Percentiles rank a stretch among this genome's conserved stretches.
phyloP scores from a whole-genome alignment of 305 asterid species.

The Rubia tinctorum region DNA sequence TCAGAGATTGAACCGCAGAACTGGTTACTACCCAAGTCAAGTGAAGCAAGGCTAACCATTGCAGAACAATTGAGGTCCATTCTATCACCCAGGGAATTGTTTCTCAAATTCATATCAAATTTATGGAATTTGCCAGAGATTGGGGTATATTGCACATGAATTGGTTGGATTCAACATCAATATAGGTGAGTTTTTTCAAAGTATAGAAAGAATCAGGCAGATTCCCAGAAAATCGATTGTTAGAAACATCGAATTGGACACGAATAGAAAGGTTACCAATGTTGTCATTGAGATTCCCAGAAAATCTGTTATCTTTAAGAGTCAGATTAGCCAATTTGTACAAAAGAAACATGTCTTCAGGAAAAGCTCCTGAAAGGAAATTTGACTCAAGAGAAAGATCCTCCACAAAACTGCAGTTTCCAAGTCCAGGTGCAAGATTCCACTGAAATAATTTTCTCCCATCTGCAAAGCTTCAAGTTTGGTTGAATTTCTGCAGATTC shows the following conservation, averaged over 20 bases:
- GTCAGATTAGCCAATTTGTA: background rate
- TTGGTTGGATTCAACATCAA: constrained; percentile 1
- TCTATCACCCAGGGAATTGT: background rate
- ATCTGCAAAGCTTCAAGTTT: background rate
- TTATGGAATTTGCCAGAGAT: background rate
- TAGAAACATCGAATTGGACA: constrained; percentile 6
- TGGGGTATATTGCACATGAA: background rate
- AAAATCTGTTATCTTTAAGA: background rate
- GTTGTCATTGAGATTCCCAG: constrained; percentile 9
- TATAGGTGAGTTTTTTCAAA: background rate
- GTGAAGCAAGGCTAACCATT: constrained; percentile 1
- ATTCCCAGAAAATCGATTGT: background rate
- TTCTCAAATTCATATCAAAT: background rate
- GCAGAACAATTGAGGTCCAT: background rate
- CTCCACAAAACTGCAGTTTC: constrained; percentile 2
- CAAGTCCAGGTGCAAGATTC: constrained; percentile 5
- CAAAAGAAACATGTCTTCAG: constrained; percentile 6
- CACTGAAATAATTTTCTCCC: constrained; percentile 3
- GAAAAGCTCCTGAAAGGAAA: constrained; percentile 1
- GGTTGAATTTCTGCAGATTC: constrained; percentile 1
- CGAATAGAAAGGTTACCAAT: constrained; percentile 4
- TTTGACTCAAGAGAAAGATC: background rate
- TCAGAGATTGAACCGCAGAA: background rate
- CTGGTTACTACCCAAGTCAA: constrained; percentile 3
- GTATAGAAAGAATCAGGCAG: background rate